Evolutionary conservation across 305 asterid genomes (phyloP).

Genomic region (Ajuga reptans): DNA sequence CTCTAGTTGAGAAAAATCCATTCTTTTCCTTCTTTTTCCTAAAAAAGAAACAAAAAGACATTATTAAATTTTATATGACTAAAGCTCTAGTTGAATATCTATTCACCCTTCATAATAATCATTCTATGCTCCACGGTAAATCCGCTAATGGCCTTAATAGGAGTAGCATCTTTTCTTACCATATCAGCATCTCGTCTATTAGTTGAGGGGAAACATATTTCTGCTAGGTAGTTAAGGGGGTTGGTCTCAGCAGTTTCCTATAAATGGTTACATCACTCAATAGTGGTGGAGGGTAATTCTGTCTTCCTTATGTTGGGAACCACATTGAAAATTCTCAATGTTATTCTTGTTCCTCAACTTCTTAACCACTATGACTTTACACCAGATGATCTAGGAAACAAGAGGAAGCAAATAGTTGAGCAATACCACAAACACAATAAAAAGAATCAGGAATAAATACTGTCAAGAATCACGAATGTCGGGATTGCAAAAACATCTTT

Average conservation of each 20-base stretch:
- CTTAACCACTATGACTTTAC: conserved; percentile 4
- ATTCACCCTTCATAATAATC: not conserved
- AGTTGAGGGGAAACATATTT: too few relatives aligned
- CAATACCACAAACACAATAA: conserved; percentile 1
- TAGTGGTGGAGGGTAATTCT: not conserved
- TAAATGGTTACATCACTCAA: conserved; percentile 13
- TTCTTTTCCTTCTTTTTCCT: too few relatives aligned
- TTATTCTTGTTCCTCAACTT: conserved; percentile 17
- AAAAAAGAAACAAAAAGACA: too few relatives aligned
- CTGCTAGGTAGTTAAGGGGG: conserved; percentile 7
- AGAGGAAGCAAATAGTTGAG: conserved; percentile 6
- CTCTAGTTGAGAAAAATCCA: too few relatives aligned
- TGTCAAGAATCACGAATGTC: conserved; percentile 7
- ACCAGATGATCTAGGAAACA: not conserved
- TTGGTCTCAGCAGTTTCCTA: conserved; percentile 12
- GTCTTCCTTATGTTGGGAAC: conserved; percentile 5
- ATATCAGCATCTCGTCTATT: too few relatives aligned
- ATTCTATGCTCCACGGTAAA: not conserved
- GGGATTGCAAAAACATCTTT: conserved; percentile 1
- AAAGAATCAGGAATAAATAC: conserved; percentile 5
- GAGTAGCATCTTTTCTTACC: conserved; percentile 3
- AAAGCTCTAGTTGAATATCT: not conserved
- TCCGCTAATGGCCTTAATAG: not conserved
- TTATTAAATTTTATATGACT: not conserved
- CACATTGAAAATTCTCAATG: not conserved